phyloP scores from a whole-genome alignment of 2,329 filamentous ascomycete species.

The Ceratocystis colombiana region DNA sequence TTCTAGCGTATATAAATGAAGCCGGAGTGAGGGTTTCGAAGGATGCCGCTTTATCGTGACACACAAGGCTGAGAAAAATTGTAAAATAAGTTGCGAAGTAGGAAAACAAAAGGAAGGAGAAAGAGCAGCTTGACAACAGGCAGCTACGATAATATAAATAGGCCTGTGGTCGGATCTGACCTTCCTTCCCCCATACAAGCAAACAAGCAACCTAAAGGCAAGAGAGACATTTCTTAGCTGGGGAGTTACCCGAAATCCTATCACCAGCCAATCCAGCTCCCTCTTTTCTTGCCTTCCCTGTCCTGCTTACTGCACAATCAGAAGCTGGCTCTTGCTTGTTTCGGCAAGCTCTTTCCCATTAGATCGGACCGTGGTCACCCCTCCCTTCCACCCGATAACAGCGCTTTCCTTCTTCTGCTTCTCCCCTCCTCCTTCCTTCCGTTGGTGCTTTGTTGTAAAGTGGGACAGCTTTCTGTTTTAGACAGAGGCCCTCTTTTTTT shows the following conservation, averaged over 20 bases:
- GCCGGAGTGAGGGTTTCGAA: neutral
- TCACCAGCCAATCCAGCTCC: neutral
- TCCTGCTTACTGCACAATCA: conserved; percentile 4
- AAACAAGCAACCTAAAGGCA: neutral
- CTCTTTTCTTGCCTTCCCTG: neutral
- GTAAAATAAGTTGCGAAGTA: neutral
- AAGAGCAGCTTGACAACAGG: neutral
- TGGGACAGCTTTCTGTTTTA: conserved; percentile 5
- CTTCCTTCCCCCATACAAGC: neutral
- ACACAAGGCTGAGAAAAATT: neutral
- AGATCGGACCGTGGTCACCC: conserved; percentile 11
- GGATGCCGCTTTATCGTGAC: neutral
- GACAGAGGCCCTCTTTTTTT: conserved; percentile 5
- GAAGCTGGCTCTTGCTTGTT: conserved; percentile 19
- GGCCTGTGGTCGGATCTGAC: conserved; percentile 8
- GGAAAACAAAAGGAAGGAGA: neutral
- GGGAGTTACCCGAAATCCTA: neutral
- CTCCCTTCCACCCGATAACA: conserved; percentile 17
- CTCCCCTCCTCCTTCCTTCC: neutral
- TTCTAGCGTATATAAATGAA: neutral
- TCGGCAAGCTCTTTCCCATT: conserved; percentile 13
- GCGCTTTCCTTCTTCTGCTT: neutral
- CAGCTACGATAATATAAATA: conserved; percentile 16
- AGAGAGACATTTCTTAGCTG: neutral
- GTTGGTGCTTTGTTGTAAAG: conserved; percentile 12